These are phyloP conservation scores for Beverwykella pulmonaria DNA, from an alignment of 495 filamentous ascomycete species.

Conservation along the genomic window DNA sequence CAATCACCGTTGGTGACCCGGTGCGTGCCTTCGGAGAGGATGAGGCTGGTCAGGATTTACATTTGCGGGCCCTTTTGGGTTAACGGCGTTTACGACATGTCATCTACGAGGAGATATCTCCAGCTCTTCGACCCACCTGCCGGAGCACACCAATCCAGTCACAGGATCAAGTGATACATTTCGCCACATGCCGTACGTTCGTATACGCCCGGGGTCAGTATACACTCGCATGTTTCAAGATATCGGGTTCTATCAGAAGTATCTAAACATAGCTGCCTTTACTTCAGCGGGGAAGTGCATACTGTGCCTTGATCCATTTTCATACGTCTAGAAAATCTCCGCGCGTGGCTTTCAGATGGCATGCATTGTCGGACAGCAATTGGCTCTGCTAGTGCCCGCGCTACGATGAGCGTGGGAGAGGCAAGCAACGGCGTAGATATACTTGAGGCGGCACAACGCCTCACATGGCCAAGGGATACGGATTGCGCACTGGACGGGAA, in stretches of 20 bases:
- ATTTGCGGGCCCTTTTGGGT: slow-evolving; percentile 26
- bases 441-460: slow-evolving; percentile 24
- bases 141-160: too few relatives aligned
- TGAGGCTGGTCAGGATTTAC: slow-evolving; percentile 14
- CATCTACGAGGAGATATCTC: too few relatives aligned
- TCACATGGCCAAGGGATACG: slow-evolving; percentile 19
- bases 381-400: slow-evolving; percentile 1
- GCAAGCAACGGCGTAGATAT: slow-evolving; percentile 14
- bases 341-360: slow-evolving; percentile 30
- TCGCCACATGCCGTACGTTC: too few relatives aligned
- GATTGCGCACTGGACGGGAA: slow-evolving; percentile 26
- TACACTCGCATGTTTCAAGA: slow-evolving; percentile 24
- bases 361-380: slow-evolving; percentile 22
- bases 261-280: slow-evolving; percentile 28
- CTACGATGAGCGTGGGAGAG: slow-evolving; percentile 4
- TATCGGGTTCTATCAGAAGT: neutral
- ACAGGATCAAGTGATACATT: too few relatives aligned
- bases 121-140: too few relatives aligned
- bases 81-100: slow-evolving; percentile 25
- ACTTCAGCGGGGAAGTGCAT: slow-evolving; percentile 11
- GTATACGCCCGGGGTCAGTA: too few relatives aligned
- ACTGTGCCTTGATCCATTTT: neutral
- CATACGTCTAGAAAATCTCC: slow-evolving; percentile 16
- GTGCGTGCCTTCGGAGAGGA: slow-evolving; percentile 47
- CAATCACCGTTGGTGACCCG: slow-evolving; percentile 60